These are phyloP conservation scores for Hevea brasiliensis DNA, from an alignment of 345 rosid species.

Conservation along the genomic window DNA sequence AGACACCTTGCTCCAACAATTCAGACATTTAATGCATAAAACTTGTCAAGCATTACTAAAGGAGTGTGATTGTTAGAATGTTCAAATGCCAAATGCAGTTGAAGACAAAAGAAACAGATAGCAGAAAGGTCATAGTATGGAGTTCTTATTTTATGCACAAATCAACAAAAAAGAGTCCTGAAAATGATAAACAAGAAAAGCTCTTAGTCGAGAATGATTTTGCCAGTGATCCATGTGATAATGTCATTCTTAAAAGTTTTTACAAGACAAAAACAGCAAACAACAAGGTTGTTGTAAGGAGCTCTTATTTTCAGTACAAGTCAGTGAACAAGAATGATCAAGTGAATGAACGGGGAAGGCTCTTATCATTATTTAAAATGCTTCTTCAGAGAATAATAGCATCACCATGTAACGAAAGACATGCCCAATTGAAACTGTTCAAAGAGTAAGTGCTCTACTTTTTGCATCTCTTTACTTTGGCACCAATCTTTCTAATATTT, in stretches of 20 bases:
- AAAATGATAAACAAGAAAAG: slow-evolving; percentile 36
- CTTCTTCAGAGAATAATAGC: slow-evolving; percentile 25
- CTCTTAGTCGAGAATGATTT: slow-evolving; percentile 28
- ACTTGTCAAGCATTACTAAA: slow-evolving; percentile 32
- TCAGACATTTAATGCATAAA: slow-evolving; percentile 24
- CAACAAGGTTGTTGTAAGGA: slow-evolving; percentile 17
- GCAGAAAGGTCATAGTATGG: slow-evolving; percentile 50
- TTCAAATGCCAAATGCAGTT: slow-evolving; percentile 21
- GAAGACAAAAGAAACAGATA: slow-evolving; percentile 44
- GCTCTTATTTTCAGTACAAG: slow-evolving; percentile 23
- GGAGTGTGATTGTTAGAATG: slow-evolving; percentile 30
- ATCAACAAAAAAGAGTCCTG: slow-evolving; percentile 37
- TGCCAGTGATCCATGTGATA: slow-evolving; percentile 11
- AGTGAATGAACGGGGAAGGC: slow-evolving; percentile 1
- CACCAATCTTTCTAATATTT: neutral
- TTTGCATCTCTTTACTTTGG: no score
- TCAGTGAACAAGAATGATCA: slow-evolving; percentile 14
- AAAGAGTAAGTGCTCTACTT: slow-evolving; percentile 41
- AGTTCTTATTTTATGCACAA: slow-evolving; percentile 69
- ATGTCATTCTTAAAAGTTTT: neutral
- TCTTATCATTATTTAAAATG: slow-evolving; percentile 11
- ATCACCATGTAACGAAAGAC: slow-evolving; percentile 59
- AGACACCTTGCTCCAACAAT: slow-evolving; percentile 24
- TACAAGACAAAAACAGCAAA: slow-evolving; percentile 8
- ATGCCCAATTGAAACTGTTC: slow-evolving; percentile 31